Percentiles rank a stretch among this genome's conserved stretches.
Evolutionary conservation across 129 eudicot species (phyloP).

Genomic region (Saussurea involucrata): DNA sequence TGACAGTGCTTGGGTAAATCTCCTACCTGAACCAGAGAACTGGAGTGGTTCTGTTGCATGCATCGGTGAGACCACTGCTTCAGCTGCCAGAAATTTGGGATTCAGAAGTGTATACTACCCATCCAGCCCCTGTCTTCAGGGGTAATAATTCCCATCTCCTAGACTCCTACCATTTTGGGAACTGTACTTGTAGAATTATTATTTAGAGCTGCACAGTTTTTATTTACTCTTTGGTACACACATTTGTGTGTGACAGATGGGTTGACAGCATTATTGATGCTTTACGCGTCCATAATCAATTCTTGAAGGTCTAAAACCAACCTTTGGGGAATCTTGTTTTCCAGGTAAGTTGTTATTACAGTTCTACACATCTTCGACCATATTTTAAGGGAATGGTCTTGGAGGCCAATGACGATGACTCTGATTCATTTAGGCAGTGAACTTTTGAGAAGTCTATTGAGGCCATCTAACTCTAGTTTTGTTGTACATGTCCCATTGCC

Average conservation of each 20-base stretch:
- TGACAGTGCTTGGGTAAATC: conserved; percentile 75
- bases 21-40: conserved; percentile 44
- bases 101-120: conserved; percentile 71
- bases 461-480: background rate
- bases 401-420: background rate
- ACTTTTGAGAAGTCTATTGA: background rate
- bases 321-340: background rate
- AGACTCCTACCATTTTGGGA: background rate
- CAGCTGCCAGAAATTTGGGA: conserved; percentile 71
- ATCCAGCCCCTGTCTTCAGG: conserved; percentile 70
- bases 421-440: background rate
- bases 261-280: conserved; percentile 75
- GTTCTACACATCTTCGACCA: background rate
- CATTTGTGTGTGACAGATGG: conserved; percentile 54
- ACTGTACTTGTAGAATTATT: background rate
- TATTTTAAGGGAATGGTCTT: background rate
- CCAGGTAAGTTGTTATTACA: conserved; percentile 7
- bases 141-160: conserved; percentile 41
- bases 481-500: background rate
- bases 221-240: background rate
- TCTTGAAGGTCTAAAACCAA: conserved; percentile 40
- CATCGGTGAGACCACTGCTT: conserved; percentile 94
- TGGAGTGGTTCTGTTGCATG: conserved; percentile 80
- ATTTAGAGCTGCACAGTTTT: background rate
- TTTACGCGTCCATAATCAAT: conserved; percentile 44